phyloP scores from a whole-genome alignment of 805 yeast species.

The Candida multigemmis region DNA sequence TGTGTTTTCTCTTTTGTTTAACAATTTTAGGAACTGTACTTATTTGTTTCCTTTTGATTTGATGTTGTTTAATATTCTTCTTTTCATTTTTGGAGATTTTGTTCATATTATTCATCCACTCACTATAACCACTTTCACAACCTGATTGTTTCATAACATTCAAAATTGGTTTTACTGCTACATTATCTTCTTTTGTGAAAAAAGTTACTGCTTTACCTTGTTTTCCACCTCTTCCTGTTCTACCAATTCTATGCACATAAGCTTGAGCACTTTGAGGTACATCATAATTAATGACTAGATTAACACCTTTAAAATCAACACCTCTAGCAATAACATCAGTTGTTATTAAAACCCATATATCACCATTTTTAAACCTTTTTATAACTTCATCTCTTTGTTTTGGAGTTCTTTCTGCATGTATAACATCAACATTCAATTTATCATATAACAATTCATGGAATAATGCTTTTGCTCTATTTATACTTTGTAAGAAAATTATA shows the following conservation, averaged over 20 bases:
- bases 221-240: slow-evolving; percentile 95
- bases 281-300: slow-evolving; percentile 90
- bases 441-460: slow-evolving; percentile 91
- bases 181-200: slow-evolving; percentile 82
- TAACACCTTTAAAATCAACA: slow-evolving; percentile 93
- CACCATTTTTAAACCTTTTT: slow-evolving; percentile 79
- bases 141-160: slow-evolving; percentile 97
- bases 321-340: slow-evolving; percentile 97
- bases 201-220: slow-evolving; percentile 83
- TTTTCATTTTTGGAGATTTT: slow-evolving; percentile 60
- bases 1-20: slow-evolving; percentile 53
- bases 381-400: slow-evolving; percentile 80
- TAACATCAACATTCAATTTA: slow-evolving; percentile 86
- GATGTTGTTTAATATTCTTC: slow-evolving; percentile 46
- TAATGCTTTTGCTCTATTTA: slow-evolving; percentile 88
- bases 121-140: slow-evolving; percentile 47
- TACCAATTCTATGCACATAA: slow-evolving; percentile 95
- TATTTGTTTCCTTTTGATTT: slow-evolving; percentile 61
- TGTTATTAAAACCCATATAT: slow-evolving; percentile 91
- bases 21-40: slow-evolving; percentile 75
- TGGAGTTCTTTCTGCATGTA: slow-evolving; percentile 90
- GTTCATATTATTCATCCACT: slow-evolving; percentile 72
- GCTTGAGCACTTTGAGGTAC: slow-evolving; percentile 92
- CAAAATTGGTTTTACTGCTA: slow-evolving; percentile 70
- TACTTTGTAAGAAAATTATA: slow-evolving; percentile 83